Base-by-base conservation (phyloP, 768 basidiomycete genomes). In the Austroboletus festivus region DNA sequence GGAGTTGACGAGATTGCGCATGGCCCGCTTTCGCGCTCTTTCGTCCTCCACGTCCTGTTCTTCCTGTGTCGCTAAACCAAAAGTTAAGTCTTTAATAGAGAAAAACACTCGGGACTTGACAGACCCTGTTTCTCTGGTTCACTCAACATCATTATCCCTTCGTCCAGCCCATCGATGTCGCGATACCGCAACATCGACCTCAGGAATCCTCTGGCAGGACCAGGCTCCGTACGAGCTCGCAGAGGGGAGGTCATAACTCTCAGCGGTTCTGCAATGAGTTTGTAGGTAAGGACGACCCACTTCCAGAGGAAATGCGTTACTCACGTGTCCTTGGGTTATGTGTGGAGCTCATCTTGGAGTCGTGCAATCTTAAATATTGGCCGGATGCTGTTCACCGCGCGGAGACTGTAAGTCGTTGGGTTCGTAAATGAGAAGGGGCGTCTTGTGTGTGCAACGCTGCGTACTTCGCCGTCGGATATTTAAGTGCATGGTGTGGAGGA, bases 11-110 rank as follows among this genome's bases (percentile, higher is more conserved):
- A 82, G 70, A 35, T 79, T 75, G 42, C 63, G 72, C 68, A 76
- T 68, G 3, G 75, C 78, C 42, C 72, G 70, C 53, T 65, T 68
- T 33, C 71, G 66, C 12, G 71, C 72, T 48, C 71, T 62, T 8
- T 75, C 76, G 48, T 83, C 82, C 21, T 59, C 64, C 8, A 68
- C 54, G 52, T 82, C 68, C 53, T 82, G 80, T 1, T 79, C 73
- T 42, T 71, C 64, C 50, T 81, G 79, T 1, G 77, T 73, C 28
- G 65, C 74, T 76, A 44, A 38, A 43, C 5, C 19, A 28, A 33
- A 42, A 44, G 28, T 20, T 43, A 24, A 44, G 38, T 2, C n/a
- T n/a, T n/a, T n/a, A n/a, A n/a, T n/a, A n/a, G n/a, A n/a, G n/a
- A n/a, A n/a, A n/a, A n/a, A n/a, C n/a, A 5, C 7, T 26, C 31